These are phyloP conservation scores for Diaporthe vaccinii DNA, from an alignment of 2,329 filamentous ascomycete species.

Conservation along the genomic window DNA sequence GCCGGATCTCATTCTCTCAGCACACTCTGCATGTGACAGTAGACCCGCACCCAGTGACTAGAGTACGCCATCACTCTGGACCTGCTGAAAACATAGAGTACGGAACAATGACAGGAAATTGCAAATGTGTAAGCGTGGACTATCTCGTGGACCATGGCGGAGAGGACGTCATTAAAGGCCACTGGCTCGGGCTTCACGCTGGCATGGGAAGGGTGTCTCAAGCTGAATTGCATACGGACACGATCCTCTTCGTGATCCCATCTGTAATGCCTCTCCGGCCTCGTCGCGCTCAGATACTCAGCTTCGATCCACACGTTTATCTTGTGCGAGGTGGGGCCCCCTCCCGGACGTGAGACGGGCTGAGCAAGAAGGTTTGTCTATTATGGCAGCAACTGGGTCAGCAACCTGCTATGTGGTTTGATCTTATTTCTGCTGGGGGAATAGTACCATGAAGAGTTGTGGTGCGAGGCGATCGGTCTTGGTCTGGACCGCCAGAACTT, in stretches of 20 bases:
- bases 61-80: background rate
- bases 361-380: background rate
- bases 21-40: background rate
- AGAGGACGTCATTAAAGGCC: background rate
- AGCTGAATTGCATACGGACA: background rate
- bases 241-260: background rate
- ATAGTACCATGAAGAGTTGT: background rate
- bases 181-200: background rate
- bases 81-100: background rate
- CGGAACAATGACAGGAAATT: background rate
- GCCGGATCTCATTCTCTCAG: background rate
- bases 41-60: background rate
- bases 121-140: background rate
- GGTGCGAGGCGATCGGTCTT: background rate
- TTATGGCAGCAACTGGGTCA: background rate
- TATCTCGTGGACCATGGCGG: background rate
- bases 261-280: background rate
- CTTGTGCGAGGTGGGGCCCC: background rate
- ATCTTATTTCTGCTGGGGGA: background rate
- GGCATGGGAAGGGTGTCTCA: background rate
- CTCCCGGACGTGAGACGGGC: background rate
- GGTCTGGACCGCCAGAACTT: background rate
- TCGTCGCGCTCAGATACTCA: no score
- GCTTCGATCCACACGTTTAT: background rate
- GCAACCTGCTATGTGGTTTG: background rate